These are phyloP conservation scores for Castanopsis chinensis DNA, from an alignment of 306 rosid species.

Conservation along the genomic window DNA sequence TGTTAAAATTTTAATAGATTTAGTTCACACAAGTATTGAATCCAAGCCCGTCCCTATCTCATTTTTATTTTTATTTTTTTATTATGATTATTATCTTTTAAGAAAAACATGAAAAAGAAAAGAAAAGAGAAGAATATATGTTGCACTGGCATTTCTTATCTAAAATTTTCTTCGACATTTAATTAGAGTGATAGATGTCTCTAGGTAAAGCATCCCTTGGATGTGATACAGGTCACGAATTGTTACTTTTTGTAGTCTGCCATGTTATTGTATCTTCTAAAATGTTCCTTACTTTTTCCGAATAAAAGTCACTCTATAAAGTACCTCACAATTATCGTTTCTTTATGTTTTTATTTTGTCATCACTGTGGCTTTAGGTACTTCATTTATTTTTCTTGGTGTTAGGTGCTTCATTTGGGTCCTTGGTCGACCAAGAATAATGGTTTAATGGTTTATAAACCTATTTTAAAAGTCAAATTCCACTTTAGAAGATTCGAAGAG, in stretches of 20 bases:
- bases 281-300: not conserved
- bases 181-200: not conserved
- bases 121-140: not conserved
- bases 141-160: not conserved
- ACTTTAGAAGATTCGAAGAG: not conserved
- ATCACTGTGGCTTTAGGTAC: not conserved
- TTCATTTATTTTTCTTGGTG: not conserved
- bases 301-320: not conserved
- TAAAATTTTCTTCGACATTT: not conserved
- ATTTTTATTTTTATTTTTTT: too few relatives aligned
- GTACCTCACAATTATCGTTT: not conserved
- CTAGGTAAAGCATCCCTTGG: not conserved
- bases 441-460: too few relatives aligned
- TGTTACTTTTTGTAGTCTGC: not conserved
- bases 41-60: too few relatives aligned
- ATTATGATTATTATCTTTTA: too few relatives aligned
- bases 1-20: too few relatives aligned
- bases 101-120: not conserved
- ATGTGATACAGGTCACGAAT: not conserved
- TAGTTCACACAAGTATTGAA: too few relatives aligned
- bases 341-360: not conserved
- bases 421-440: not conserved
- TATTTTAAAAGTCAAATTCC: too few relatives aligned
- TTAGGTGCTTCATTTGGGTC: not conserved
- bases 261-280: not conserved